A percentile compares a stretch with the other conserved stretches of the same genome.
These are phyloP conservation scores for Cladophialophora yegresii DNA, from an alignment of 2,329 filamentous ascomycete genomes.

Conservation along the genomic window DNA sequence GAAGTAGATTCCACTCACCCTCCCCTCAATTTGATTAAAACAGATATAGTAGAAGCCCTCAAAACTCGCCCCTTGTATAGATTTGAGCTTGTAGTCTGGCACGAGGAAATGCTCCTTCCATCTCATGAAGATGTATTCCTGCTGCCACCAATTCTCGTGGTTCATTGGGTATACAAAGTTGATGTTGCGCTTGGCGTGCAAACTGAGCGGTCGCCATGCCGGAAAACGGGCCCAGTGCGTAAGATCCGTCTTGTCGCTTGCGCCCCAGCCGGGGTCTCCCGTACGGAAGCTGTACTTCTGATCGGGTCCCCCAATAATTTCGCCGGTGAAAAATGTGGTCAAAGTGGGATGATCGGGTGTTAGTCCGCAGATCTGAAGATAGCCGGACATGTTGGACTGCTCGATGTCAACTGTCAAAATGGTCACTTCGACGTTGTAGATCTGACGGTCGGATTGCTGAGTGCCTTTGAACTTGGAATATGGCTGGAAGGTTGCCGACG, in stretches of 20 bases:
- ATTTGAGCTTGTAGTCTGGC: constrained; percentile 86
- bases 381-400: constrained; percentile 92
- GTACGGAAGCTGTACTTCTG: constrained; percentile 93
- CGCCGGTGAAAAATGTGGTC: constrained; percentile 96
- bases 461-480: constrained; percentile 88
- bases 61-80: constrained; percentile 91
- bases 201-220: constrained; percentile 76
- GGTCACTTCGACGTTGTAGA: constrained; percentile 94
- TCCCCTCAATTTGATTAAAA: constrained; percentile 88
- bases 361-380: constrained; percentile 94
- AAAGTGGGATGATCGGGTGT: constrained; percentile 96
- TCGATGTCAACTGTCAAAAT: constrained; percentile 95
- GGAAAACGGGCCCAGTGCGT: constrained; percentile 91
- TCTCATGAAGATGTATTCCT: constrained; percentile 94
- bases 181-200: constrained; percentile 55
- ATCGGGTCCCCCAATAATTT: constrained; percentile 73
- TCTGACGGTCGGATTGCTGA: constrained; percentile 87
- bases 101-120: constrained; percentile 99
- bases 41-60: constrained; percentile 99
- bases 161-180: constrained; percentile 36
- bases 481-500: constrained; percentile 81
- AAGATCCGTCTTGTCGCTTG: constrained; percentile 84
- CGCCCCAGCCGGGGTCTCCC: constrained; percentile 85
- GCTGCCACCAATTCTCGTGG: constrained; percentile 61
- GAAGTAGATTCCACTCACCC: constrained; percentile 92